Evolutionary conservation across 2,329 filamentous ascomycete species (phyloP), one percentile per base, ranked within the genome.

Genomic region (Ophiostoma pallidulum): DNA sequence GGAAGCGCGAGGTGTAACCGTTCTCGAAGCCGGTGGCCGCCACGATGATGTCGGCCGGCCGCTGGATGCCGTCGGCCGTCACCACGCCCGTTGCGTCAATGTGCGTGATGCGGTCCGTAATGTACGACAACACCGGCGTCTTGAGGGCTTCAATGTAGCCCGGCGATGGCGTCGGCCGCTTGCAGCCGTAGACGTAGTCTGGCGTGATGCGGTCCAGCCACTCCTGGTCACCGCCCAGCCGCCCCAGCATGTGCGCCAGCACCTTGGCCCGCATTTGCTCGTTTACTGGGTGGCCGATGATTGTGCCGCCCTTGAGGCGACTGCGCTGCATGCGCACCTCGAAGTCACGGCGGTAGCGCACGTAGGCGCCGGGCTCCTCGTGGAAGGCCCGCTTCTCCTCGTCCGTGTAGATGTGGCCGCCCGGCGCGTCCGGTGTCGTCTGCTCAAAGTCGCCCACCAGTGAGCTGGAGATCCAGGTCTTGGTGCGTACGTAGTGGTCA

Each of bases 1-100:
- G 47, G 12, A 53, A 53, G 9, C 41, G 51, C 9, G 59, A 50
- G 4, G 51, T 47, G 50, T 52, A 57, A 41, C 48, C 53, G 8
- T 56, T 56, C 35, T 56, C 52, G 45, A 60, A 61, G 12, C 60
- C 58, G 1, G 57, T 61, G 16, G 59, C 60, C 20, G 56, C 56
- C 7, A 66, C 53, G 4, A 67, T 55, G 14, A 55, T 53, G 48
- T 68, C 65, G 29, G 64, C 60, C 8, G 58, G 16, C 49, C 53
- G 54, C 13, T 45, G 39, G 1, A 53, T 57, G 19, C 57, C 58
- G 3, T 51, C 53, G 1, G 59, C 54, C 16, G 62, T 49, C 7
- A 46, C 43, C 7, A 67, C 16, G 7, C 64, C 62, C 2, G 52
- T 58, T 26, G 57, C 53, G 1, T 61, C 65, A 35, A 66, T 59